Percentiles rank a stretch among this genome's conserved stretches.
phyloP scores from a whole-genome alignment of 2,329 filamentous ascomycete genomes.

The Thelonectria blattea region DNA sequence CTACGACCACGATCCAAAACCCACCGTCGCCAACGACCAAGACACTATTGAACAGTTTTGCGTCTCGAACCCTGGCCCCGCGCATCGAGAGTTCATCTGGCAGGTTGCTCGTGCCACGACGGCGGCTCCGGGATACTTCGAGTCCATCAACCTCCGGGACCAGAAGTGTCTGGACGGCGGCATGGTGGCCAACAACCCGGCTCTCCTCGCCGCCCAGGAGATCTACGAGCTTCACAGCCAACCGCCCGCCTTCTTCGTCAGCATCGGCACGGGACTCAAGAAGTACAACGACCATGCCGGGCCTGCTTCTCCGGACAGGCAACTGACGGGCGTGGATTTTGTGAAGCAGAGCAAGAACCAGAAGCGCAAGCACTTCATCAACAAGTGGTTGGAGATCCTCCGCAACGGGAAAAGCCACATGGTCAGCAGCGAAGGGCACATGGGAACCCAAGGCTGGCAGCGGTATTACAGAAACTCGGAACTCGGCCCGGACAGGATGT shows the following conservation, averaged over 20 bases:
- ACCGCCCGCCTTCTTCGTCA: background rate
- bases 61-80: background rate
- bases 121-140: conserved; percentile 3
- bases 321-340: too few species aligned
- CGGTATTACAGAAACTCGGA: background rate
- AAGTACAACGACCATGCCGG: background rate
- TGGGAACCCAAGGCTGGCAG: conserved; percentile 7
- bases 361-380: background rate
- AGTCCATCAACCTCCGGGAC: background rate
- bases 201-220: fast-evolving
- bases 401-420: conserved; percentile 1
- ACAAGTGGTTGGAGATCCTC: conserved; percentile 5
- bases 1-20: background rate
- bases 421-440: conserved; percentile 2
- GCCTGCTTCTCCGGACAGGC: background rate
- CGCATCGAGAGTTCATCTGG: conserved; percentile 1
- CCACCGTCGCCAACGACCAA: background rate
- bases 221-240: background rate
- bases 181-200: conserved; percentile 8
- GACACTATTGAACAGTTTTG: too few species aligned
- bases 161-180: conserved; percentile 2
- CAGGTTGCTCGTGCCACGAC: conserved; percentile 13
- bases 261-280: conserved; percentile 16
- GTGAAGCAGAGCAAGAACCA: too few species aligned
- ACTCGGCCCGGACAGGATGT: background rate